These are phyloP conservation scores for Aspergillus incahuasiensis DNA, from an alignment of 495 filamentous ascomycete species.

Conservation along the genomic window DNA sequence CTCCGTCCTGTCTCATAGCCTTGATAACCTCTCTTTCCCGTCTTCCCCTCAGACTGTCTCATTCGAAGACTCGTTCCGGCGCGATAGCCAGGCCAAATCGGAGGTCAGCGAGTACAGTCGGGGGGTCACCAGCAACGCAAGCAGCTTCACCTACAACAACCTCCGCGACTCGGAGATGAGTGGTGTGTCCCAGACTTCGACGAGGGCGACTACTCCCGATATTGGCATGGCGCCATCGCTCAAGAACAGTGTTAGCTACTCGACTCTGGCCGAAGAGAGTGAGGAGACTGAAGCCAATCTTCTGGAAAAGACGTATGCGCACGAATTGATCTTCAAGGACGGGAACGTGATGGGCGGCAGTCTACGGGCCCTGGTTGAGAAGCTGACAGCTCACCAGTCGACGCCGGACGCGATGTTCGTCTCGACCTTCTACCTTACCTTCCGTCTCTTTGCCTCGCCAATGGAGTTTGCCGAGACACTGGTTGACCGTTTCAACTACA, in stretches of 20 bases:
- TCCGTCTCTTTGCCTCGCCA: constrained; percentile 88
- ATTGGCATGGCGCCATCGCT: constrained; percentile 45
- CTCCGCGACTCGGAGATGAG: constrained; percentile 78
- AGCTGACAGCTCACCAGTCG: constrained; percentile 86
- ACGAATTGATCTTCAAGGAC: constrained; percentile 92
- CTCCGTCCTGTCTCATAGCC: constrained; percentile 34
- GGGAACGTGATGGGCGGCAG: constrained; percentile 93
- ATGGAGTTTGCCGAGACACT: constrained; percentile 72
- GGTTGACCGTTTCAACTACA: constrained; percentile 87
- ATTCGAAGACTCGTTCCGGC: constrained; percentile 16
- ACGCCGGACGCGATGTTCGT: constrained; percentile 93
- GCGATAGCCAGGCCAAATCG: constrained; percentile 32
- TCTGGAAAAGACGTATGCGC: constrained; percentile 77
- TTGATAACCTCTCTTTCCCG: constrained; percentile 31
- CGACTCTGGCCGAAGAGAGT: constrained; percentile 64
- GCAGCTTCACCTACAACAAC: constrained; percentile 70
- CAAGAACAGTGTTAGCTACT: constrained; percentile 54
- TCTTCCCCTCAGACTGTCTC: constrained; percentile 20
- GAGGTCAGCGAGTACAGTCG: constrained; percentile 37
- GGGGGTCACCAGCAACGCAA: constrained; percentile 50
- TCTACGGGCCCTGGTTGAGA: constrained; percentile 85
- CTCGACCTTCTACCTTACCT: constrained; percentile 93
- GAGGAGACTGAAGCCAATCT: constrained; percentile 77
- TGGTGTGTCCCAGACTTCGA: constrained; percentile 75
- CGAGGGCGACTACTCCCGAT: constrained; percentile 86